Conservation (phyloP, 768 basidiomycete genomes). For the Cystobasidium tubakii region DNA sequence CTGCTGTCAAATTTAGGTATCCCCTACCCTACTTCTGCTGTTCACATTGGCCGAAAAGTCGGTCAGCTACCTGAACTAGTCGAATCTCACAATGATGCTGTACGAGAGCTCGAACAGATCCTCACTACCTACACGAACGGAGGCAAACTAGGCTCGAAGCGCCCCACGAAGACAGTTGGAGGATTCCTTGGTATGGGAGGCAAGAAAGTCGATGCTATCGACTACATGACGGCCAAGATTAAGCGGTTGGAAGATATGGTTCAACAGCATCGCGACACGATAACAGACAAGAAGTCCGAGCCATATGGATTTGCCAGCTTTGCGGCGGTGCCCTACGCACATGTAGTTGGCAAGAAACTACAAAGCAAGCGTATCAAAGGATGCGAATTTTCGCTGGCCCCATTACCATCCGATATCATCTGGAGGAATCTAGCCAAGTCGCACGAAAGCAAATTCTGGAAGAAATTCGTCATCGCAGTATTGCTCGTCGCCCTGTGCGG, state of each 20-base stretch:
- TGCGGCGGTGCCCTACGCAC: slow-evolving; percentile 67
- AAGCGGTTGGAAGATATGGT: slow-evolving; percentile 53
- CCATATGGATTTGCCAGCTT: slow-evolving; percentile 76
- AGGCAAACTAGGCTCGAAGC: slow-evolving; percentile 68
- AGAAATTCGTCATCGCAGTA: slow-evolving; percentile 68
- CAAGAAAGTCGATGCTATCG: slow-evolving; percentile 79
- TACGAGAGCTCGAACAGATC: slow-evolving; percentile 80
- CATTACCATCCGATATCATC: slow-evolving; percentile 71
- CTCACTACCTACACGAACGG: slow-evolving; percentile 79
- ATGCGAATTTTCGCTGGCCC: slow-evolving; percentile 65
- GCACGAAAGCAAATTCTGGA: slow-evolving; percentile 61
- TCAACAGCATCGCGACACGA: slow-evolving; percentile 66
- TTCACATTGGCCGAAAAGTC: slow-evolving; percentile 79
- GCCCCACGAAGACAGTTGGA: slow-evolving; percentile 74
- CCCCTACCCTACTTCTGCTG: slow-evolving; percentile 84
- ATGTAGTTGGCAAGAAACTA: slow-evolving; percentile 70
- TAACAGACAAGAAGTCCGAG: slow-evolving; percentile 52
- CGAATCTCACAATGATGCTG: slow-evolving; percentile 66
- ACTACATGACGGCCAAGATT: slow-evolving; percentile 61
- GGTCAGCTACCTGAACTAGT: slow-evolving; percentile 84
- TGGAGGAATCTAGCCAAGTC: slow-evolving; percentile 84
- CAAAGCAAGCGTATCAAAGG: slow-evolving; percentile 66
- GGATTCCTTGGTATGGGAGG: slow-evolving; percentile 79
- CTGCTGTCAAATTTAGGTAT: slow-evolving; percentile 59
- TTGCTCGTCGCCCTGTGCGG: slow-evolving; percentile 75